These are phyloP conservation scores for Raffaelea ambrosiae DNA, from an alignment of 2,329 filamentous ascomycete species.

Conservation along the genomic window DNA sequence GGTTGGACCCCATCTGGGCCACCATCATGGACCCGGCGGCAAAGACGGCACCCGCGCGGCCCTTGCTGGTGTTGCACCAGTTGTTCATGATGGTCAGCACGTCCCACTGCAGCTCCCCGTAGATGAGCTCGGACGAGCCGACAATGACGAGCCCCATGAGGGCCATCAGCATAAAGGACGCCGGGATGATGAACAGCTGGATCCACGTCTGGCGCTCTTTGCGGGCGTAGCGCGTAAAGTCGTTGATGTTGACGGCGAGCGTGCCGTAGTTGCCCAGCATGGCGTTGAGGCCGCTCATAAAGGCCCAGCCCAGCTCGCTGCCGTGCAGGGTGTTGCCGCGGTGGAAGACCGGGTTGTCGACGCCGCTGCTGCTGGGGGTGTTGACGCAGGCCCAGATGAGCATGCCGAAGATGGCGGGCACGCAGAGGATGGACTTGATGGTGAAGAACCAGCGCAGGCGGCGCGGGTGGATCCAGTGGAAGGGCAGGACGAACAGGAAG, in stretches of 20 bases:
- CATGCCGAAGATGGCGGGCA: background rate
- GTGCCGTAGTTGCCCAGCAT: slow-evolving; percentile 32
- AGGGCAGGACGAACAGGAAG: too few species aligned
- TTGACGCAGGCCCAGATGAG: background rate
- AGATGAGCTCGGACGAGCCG: slow-evolving; percentile 30
- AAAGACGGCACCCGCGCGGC: slow-evolving; percentile 15
- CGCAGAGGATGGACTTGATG: background rate
- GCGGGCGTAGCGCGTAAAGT: slow-evolving; percentile 30
- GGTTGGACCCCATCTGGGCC: slow-evolving; percentile 12
- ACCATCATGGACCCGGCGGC: slow-evolving; percentile 12
- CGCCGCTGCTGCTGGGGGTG: background rate
- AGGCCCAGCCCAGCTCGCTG: slow-evolving; percentile 22
- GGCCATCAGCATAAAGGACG: slow-evolving; percentile 16
- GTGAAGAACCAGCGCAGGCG: too few species aligned
- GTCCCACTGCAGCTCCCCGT: slow-evolving; percentile 20
- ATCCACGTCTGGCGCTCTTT: slow-evolving; percentile 28
- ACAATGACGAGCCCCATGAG: slow-evolving; percentile 29
- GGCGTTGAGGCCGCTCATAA: slow-evolving; percentile 26
- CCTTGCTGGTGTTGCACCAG: slow-evolving; percentile 4
- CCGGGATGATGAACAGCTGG: slow-evolving; percentile 29
- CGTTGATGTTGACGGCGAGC: slow-evolving; percentile 37
- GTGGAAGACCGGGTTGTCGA: background rate
- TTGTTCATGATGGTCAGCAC: slow-evolving; percentile 11
- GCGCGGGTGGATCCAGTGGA: too few species aligned
- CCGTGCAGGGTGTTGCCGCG: background rate